These are phyloP conservation scores for Coniosporium tulheliwenetii DNA, from an alignment of 2,329 filamentous ascomycete species.

Conservation along the genomic window DNA sequence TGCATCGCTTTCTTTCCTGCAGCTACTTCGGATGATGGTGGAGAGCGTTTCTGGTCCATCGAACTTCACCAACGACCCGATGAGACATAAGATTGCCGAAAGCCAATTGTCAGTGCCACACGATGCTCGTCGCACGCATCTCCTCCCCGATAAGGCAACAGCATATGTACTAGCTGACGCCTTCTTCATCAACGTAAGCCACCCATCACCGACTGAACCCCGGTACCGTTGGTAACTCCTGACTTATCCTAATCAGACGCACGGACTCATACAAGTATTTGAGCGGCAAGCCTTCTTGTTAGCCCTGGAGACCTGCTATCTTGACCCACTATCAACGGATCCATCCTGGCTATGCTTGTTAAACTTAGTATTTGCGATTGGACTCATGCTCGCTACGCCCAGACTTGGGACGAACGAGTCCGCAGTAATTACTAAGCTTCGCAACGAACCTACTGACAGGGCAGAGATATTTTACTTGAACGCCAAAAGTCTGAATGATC, in stretches of 20 bases:
- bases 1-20: slow-evolving; percentile 44
- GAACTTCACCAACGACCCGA: slow-evolving; percentile 41
- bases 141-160: slow-evolving; percentile 40
- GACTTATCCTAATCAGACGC: slow-evolving; percentile 27
- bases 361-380: slow-evolving; percentile 47
- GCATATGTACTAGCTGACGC: slow-evolving; percentile 39
- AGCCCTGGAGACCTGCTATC: slow-evolving; percentile 37
- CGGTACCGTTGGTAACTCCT: background rate
- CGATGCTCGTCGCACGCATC: slow-evolving; percentile 30
- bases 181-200: slow-evolving; percentile 45
- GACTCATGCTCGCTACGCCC: slow-evolving; percentile 42
- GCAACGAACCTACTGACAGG: slow-evolving; percentile 31
- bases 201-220: background rate
- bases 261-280: slow-evolving; percentile 45
- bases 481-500: slow-evolving; percentile 37
- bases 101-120: slow-evolving; percentile 32
- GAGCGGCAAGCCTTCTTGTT: slow-evolving; percentile 34
- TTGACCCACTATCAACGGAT: slow-evolving; percentile 33
- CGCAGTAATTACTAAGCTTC: slow-evolving; percentile 34
- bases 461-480: slow-evolving; percentile 49
- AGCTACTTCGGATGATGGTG: slow-evolving; percentile 45
- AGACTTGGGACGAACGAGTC: slow-evolving; percentile 33
- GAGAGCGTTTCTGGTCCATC: slow-evolving; percentile 38
- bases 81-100: slow-evolving; percentile 41
- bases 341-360: slow-evolving; percentile 42